A percentile compares a stretch with the other conserved stretches of the same genome.
phyloP scores from a whole-genome alignment of 768 basidiomycete species.

The Tulasnella sp. region DNA sequence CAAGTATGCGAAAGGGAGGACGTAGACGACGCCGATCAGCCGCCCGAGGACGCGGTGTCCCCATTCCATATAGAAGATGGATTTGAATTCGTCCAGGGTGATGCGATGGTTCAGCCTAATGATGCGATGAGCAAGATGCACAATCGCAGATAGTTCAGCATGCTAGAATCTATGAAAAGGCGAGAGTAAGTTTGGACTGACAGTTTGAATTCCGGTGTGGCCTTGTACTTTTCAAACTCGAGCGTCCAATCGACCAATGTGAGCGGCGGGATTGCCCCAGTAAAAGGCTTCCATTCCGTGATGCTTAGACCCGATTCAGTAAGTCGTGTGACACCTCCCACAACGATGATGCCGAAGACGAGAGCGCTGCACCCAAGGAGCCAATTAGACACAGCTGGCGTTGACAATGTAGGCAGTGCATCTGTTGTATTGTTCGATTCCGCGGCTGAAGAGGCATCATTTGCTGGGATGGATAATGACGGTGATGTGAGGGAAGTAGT shows the following conservation, averaged over 20 bases:
- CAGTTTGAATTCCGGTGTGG: conserved; percentile 93
- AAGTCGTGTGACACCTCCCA: conserved; percentile 91
- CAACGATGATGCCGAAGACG: conserved; percentile 85
- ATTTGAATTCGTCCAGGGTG: conserved; percentile 82
- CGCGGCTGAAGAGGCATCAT: not conserved
- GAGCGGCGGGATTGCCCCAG: conserved; percentile 79
- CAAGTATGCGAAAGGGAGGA: conserved; percentile 78
- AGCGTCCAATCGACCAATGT: conserved; percentile 63
- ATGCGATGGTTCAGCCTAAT: conserved; percentile 83
- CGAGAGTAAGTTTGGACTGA: conserved; percentile 33
- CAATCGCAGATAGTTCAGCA: conserved; percentile 85
- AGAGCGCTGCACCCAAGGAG: conserved; percentile 73
- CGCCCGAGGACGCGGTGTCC: conserved; percentile 89
- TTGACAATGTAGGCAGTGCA: conserved; percentile 45
- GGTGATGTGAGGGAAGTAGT: not conserved
- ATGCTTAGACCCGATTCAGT: conserved; percentile 97
- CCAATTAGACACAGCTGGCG: conserved; percentile 71
- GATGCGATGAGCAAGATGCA: too few relatives aligned
- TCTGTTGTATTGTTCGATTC: not conserved
- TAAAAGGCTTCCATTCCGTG: conserved; percentile 93
- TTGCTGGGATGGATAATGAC: not conserved
- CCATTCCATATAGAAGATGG: conserved; percentile 99
- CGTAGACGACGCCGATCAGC: conserved; percentile 69
- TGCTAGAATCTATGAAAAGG: conserved; percentile 25
- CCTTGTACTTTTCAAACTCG: conserved; percentile 91